A percentile compares a stretch with the other conserved stretches of the same genome.
Conservation (phyloP, 352 stramenopile species). For the Globisporangium camurandrum region DNA sequence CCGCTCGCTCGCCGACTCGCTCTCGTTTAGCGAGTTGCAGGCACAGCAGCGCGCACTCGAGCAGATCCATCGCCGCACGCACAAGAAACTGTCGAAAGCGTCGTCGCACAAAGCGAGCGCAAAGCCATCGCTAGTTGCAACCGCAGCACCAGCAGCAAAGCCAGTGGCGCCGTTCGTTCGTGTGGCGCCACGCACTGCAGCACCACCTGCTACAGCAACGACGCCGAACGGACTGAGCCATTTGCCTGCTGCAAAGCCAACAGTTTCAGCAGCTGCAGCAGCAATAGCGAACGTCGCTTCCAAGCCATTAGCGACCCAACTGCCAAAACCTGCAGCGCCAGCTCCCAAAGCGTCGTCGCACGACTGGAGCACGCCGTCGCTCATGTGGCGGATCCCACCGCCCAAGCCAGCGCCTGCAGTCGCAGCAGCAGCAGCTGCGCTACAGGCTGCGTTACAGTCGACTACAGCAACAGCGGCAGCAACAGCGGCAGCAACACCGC, state of each 20-base stretch:
- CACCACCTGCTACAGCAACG: background rate
- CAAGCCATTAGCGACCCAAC: too few relatives aligned
- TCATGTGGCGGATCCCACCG: background rate
- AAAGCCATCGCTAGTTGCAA: background rate
- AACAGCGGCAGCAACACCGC: background rate
- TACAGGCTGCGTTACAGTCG: background rate
- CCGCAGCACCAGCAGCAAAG: background rate
- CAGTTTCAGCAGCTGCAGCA: too few relatives aligned
- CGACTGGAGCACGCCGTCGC: background rate
- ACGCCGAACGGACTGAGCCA: background rate
- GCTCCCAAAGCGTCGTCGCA: background rate
- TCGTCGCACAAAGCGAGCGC: conserved; percentile 6
- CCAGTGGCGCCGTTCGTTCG: background rate
- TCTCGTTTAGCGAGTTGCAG: conserved; percentile 58
- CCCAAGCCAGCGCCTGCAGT: background rate
- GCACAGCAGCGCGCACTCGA: conserved; percentile 47
- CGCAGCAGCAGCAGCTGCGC: background rate
- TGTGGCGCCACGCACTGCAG: too few relatives aligned
- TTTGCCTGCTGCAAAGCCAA: background rate
- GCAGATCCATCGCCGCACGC: conserved; percentile 11
- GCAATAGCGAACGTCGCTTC: too few relatives aligned
- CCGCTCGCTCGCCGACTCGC: conserved; percentile 24
- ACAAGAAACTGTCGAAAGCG: conserved; percentile 15
- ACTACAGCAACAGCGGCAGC: background rate
- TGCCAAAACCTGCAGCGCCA: background rate